A percentile compares a stretch with the other conserved stretches of the same genome.
These are phyloP conservation scores for Mortierella sp. DNA, from an alignment of 371 early-diverging fungal species.

Conservation along the genomic window DNA sequence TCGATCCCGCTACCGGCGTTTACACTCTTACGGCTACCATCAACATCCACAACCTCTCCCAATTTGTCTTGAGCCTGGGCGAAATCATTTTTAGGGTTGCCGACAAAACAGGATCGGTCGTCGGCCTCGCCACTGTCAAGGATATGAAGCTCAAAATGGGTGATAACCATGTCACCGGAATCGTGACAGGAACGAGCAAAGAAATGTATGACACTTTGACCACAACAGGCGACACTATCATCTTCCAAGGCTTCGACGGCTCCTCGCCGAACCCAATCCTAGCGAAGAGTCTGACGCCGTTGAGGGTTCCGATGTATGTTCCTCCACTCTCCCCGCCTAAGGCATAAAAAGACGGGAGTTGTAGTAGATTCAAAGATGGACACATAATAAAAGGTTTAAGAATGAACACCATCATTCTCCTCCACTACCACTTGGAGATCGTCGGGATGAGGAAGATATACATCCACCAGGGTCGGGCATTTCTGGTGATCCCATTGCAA, in stretches of 20 bases:
- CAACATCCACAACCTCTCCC: constrained; percentile 20
- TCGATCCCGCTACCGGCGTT: background rate
- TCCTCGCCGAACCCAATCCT: constrained; percentile 13
- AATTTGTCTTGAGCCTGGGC: constrained; percentile 13
- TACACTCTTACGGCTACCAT: background rate
- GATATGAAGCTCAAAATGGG: constrained; percentile 4
- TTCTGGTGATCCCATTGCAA: too few species aligned
- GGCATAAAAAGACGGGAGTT: too few species aligned
- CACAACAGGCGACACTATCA: background rate
- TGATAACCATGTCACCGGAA: background rate
- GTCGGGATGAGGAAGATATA: too few species aligned
- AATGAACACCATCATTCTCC: too few species aligned
- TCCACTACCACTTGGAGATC: too few species aligned
- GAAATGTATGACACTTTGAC: background rate
- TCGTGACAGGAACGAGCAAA: background rate
- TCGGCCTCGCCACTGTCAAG: constrained; percentile 3
- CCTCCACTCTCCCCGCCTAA: background rate
- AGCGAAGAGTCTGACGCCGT: background rate
- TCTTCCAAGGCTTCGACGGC: background rate
- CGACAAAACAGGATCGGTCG: background rate
- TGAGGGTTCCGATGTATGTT: background rate
- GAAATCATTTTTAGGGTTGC: constrained; percentile 1
- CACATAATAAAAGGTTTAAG: too few species aligned
- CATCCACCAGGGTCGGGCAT: too few species aligned
- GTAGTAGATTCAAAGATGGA: too few species aligned